phyloP scores from a whole-genome alignment of 805 yeast genomes.

The Zygoascus biomembranicola region DNA sequence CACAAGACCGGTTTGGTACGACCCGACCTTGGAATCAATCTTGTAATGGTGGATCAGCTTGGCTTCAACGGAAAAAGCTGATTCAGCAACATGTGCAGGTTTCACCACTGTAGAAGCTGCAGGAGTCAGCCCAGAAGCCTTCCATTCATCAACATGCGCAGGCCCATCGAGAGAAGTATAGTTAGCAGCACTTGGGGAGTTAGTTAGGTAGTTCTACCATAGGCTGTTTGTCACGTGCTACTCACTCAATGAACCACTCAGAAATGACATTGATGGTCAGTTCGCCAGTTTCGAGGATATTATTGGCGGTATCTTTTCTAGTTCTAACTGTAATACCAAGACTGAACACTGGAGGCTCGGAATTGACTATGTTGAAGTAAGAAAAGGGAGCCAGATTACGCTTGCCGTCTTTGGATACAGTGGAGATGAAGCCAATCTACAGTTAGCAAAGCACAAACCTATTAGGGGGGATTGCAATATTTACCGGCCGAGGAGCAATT shows the following conservation, averaged over 20 bases:
- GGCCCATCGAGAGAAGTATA: conserved; percentile 42
- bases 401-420: conserved; percentile 36
- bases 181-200: conserved; percentile 40
- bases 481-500: conserved; percentile 46
- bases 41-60: conserved; percentile 39
- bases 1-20: conserved; percentile 31
- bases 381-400: conserved; percentile 56
- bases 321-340: conserved; percentile 39
- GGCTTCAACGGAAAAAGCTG: conserved; percentile 52
- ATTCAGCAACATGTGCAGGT: conserved; percentile 52
- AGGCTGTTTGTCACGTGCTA: neutral
- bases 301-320: conserved; percentile 42
- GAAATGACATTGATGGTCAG: conserved; percentile 48
- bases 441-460: neutral
- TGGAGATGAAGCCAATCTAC: conserved; percentile 46
- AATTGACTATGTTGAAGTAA: conserved; percentile 39
- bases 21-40: conserved; percentile 29
- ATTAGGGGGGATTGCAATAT: too few species aligned
- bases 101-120: conserved; percentile 37
- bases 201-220: too few species aligned
- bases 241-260: conserved; percentile 50
- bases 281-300: conserved; percentile 44
- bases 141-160: conserved; percentile 45
- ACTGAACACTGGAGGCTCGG: conserved; percentile 53
- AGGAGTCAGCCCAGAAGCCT: conserved; percentile 45